Base-by-base conservation (phyloP, 176 grass and related monocot genomes). In the Triticum turgidum region DNA sequence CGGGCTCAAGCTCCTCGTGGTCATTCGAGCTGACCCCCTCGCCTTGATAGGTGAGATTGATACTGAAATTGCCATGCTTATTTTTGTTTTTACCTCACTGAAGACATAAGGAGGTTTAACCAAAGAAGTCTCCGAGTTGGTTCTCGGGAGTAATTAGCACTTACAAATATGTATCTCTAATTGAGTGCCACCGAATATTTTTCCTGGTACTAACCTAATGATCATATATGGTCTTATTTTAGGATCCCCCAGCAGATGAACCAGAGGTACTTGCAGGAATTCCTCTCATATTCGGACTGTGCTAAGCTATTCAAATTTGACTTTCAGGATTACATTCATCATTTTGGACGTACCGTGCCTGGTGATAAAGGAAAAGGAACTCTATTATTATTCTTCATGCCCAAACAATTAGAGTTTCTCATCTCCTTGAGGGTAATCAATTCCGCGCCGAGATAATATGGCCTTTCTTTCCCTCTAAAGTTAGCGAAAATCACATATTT, bases 271-370 rank as follows among this genome's bases (percentile, higher is more conserved):
- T 86, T 91, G 59, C 85, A 90, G 86, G 91, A 95, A 33, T 38
- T 38, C 37, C 37, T 38, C 37, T 38, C 37, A 38, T 38, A 38
- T 38, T 38, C 7, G 37, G 37, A 67, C 22, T 76, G 32, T 82
- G 76, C 17, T 39, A 18, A 45, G 29, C 8, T 61, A 39, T 77
- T 74, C 0, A 2, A 83, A 67, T 83, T 88, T 88, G 63, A 15
- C 77, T 84, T 91, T 65, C 87, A 98, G 93, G 95, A 98, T 72
- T 98, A 95, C 66, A 95, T 98, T 82, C 95, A 93, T 76, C 89
- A 93, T 62, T 93, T 93, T 59, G 93, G 89, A 29, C 87, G 91
- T 83, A 95, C 89, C 12, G 91, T 93, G 67, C 89, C 91, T 78
- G 93, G 93, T 77, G 95, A 98, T 80, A 90, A 87, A 83, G 87